A percentile compares a stretch with the other conserved stretches of the same genome.
Evolutionary conservation across 352 stramenopile species (phyloP).

Genomic region (Globisporangium camurandrum): DNA sequence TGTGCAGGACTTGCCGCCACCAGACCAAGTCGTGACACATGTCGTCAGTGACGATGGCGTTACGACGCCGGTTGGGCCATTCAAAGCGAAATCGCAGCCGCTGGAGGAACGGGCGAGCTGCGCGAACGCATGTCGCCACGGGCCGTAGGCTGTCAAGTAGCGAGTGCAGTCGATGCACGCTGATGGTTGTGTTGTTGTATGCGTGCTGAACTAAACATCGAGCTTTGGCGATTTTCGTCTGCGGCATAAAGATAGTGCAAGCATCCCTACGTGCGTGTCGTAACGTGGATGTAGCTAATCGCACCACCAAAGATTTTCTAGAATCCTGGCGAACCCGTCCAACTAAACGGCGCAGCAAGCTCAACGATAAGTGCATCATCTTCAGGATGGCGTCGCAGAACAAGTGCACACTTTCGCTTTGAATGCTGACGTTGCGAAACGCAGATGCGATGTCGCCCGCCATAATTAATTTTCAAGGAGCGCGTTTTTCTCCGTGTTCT

Average conservation of each 20-base stretch:
- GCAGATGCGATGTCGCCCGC: too few relatives aligned
- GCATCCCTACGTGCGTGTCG: background rate
- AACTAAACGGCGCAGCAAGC: conserved; percentile 9
- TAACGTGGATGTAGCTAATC: conserved; percentile 7
- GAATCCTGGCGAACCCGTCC: conserved; percentile 11
- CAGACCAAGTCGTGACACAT: background rate
- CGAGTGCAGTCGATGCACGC: background rate
- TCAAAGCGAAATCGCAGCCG: background rate
- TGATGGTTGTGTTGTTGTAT: background rate
- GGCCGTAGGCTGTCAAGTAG: conserved; percentile 13
- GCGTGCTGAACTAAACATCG: background rate
- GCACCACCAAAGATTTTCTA: conserved; percentile 11
- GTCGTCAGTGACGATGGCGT: too few relatives aligned
- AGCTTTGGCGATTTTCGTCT: background rate
- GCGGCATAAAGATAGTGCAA: conserved; percentile 1
- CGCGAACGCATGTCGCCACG: conserved; percentile 10
- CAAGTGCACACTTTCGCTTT: conserved; percentile 12
- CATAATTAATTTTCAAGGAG: too few relatives aligned
- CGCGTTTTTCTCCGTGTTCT: too few relatives aligned
- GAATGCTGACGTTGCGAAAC: too few relatives aligned
- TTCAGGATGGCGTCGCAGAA: conserved; percentile 11
- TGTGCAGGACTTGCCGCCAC: background rate
- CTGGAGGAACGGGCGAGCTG: conserved; percentile 9
- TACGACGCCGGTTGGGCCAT: background rate
- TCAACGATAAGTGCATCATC: conserved; percentile 16